Evolutionary conservation across 2,329 filamentous ascomycete species (phyloP).

Genomic region (Trichophaea hybrida): DNA sequence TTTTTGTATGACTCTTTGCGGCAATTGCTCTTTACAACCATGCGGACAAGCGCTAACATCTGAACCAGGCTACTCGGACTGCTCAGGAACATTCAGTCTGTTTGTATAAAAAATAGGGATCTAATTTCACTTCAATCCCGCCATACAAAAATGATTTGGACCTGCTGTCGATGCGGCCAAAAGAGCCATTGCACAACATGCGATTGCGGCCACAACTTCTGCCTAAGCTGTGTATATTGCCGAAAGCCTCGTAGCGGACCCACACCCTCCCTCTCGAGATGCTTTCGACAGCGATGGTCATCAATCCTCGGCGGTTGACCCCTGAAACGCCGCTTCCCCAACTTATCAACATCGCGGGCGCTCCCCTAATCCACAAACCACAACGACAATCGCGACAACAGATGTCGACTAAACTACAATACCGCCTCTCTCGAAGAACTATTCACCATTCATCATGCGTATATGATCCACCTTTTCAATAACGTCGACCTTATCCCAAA

Average conservation of each 20-base stretch:
- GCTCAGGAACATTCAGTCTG: not conserved
- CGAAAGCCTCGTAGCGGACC: slow-evolving; percentile 9
- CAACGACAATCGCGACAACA: too few species aligned
- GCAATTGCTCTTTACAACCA: not conserved
- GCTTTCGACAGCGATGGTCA: not conserved
- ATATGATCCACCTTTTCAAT: too few species aligned
- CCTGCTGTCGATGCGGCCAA: slow-evolving; percentile 21
- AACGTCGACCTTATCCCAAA: too few species aligned
- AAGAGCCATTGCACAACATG: slow-evolving; percentile 22
- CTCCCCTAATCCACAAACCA: too few species aligned
- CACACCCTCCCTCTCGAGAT: not conserved
- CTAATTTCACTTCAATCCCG: not conserved
- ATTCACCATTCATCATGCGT: too few species aligned
- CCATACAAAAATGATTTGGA: slow-evolving; percentile 18
- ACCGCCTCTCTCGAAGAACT: too few species aligned
- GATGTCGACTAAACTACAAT: too few species aligned
- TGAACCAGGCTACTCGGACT: not conserved
- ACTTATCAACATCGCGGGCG: too few species aligned
- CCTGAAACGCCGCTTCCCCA: too few species aligned
- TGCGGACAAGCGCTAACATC: not conserved
- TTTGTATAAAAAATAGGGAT: not conserved
- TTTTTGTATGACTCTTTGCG: not conserved
- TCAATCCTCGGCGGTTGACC: not conserved
- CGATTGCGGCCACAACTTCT: slow-evolving; percentile 21
- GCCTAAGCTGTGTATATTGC: slow-evolving; percentile 22